phyloP scores from a whole-genome alignment of 2,329 filamentous ascomycete species.

The Botrytis pseudocinerea region DNA sequence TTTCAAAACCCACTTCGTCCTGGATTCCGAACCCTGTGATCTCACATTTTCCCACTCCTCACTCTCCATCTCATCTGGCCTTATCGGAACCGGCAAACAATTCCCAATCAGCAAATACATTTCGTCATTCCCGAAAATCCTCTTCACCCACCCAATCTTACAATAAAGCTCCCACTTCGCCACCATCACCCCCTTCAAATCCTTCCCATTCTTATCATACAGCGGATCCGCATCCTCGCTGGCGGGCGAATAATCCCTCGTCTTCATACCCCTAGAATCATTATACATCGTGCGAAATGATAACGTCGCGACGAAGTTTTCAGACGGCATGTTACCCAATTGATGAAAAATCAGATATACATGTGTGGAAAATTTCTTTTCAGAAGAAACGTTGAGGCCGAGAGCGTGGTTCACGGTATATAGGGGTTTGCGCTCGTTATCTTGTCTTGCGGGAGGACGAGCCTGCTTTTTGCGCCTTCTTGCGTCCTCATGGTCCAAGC shows the following conservation, averaged over 20 bases:
- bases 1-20: background rate
- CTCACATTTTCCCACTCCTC: background rate
- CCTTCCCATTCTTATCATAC: background rate
- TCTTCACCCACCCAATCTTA: conserved; percentile 5
- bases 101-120: background rate
- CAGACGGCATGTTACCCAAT: background rate
- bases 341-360: background rate
- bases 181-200: background rate
- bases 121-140: background rate
- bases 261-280: background rate
- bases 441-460: background rate
- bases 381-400: background rate
- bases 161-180: too few species aligned
- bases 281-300: background rate
- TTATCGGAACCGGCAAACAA: background rate
- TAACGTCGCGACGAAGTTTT: background rate
- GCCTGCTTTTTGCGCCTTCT: background rate
- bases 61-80: background rate
- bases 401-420: background rate
- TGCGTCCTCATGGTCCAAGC: background rate
- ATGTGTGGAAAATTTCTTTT: background rate
- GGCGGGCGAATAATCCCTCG: background rate
- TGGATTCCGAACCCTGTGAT: background rate
- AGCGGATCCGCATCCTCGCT: background rate
- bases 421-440: background rate